Conservation (phyloP, 2,329 filamentous ascomycete species). For the Capronia coronata region DNA sequence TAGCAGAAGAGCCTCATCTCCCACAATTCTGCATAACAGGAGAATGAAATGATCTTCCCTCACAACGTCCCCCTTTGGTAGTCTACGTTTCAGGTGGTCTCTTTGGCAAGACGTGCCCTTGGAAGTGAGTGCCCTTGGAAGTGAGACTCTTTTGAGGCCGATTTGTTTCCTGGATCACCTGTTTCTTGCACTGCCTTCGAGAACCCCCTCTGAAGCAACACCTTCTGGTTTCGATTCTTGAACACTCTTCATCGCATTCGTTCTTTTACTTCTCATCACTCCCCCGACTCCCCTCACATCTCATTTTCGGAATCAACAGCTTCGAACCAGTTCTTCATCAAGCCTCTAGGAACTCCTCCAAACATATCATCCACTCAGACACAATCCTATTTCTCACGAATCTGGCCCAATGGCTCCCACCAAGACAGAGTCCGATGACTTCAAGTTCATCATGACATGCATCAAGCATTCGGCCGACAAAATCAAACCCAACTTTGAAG, state of each 20-base stretch:
- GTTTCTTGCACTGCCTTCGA: too few species aligned
- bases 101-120: too few species aligned
- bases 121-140: too few species aligned
- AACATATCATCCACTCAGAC: neutral
- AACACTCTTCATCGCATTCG: neutral
- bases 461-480: slow-evolving; percentile 13
- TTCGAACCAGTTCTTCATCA: too few species aligned
- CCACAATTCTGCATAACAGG: neutral
- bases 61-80: neutral
- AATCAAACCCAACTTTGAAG: slow-evolving; percentile 20
- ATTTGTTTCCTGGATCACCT: neutral
- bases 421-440: slow-evolving; percentile 9
- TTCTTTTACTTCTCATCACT: neutral
- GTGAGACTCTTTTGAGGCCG: too few species aligned
- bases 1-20: neutral
- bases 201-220: too few species aligned
- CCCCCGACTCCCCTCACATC: too few species aligned
- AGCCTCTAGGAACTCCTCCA: neutral
- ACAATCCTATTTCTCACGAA: neutral
- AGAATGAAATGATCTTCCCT: neutral
- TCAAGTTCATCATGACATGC: slow-evolving; percentile 25
- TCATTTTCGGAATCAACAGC: too few species aligned
- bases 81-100: too few species aligned
- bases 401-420: slow-evolving; percentile 11
- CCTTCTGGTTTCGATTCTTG: slow-evolving; percentile 2